These are phyloP conservation scores for Fusarium protoensiforme DNA, from an alignment of 2,329 filamentous ascomycete species.

Conservation along the genomic window DNA sequence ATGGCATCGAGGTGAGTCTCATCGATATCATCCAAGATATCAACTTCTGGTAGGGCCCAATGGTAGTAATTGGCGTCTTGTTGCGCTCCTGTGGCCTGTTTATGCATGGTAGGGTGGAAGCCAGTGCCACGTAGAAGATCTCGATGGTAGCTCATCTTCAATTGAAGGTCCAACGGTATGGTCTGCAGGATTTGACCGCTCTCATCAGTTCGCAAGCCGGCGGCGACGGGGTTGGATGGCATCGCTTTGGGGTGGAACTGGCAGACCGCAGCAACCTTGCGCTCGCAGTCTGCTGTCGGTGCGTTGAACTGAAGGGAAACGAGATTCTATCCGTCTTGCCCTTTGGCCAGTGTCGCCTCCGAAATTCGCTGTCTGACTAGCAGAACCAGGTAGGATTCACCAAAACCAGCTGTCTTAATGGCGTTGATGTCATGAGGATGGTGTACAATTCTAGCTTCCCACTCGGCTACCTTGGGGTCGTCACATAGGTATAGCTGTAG, in stretches of 20 bases:
- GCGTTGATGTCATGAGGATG: not conserved
- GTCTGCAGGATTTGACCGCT: fast-evolving
- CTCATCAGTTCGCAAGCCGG: not conserved
- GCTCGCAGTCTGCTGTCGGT: not conserved
- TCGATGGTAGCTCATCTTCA: conserved; percentile 18
- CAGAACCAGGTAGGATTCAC: no score
- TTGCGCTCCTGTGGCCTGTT: no score
- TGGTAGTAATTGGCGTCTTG: not conserved
- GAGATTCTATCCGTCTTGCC: not conserved
- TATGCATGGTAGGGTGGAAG: not conserved
- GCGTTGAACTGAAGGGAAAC: not conserved
- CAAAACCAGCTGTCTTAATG: not conserved
- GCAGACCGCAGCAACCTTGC: not conserved
- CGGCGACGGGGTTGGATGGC: not conserved
- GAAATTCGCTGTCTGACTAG: no score
- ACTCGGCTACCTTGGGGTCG: not conserved
- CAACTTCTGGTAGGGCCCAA: not conserved
- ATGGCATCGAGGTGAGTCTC: not conserved
- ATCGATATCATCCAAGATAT: conserved; percentile 1
- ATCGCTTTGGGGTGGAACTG: not conserved
- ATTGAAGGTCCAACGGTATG: not conserved
- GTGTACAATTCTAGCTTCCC: not conserved
- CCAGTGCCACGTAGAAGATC: conserved; percentile 20
- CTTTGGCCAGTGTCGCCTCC: not conserved
- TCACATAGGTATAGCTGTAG: not conserved